phyloP scores from a whole-genome alignment of 192 early-diverging fungal genomes.

The Neocallimastix lanati region DNA sequence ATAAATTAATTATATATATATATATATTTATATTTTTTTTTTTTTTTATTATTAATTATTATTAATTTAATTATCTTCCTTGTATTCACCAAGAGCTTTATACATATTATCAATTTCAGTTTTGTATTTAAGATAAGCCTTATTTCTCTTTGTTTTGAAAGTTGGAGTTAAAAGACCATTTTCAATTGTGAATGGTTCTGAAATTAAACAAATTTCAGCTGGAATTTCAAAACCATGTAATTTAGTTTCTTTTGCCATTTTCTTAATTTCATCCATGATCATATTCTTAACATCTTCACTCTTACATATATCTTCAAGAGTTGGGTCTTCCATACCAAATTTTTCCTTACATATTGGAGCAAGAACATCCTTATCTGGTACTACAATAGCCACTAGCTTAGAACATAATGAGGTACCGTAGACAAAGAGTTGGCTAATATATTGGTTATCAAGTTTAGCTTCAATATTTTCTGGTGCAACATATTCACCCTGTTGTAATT shows the following conservation, averaged over 20 bases:
- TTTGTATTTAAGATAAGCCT: neutral
- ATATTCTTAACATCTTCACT: slow-evolving; percentile 14
- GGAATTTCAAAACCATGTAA: slow-evolving; percentile 15
- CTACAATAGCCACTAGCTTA: slow-evolving; percentile 55
- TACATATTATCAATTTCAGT: neutral
- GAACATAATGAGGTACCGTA: slow-evolving; percentile 62
- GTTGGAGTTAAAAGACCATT: slow-evolving; percentile 70
- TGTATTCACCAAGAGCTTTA: neutral
- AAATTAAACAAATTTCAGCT: slow-evolving; percentile 1
- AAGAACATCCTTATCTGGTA: neutral
- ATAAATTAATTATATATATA: no score
- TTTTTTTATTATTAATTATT: no score
- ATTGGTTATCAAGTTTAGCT: neutral
- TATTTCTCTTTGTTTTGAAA: slow-evolving; percentile 57
- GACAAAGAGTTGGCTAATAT: slow-evolving; percentile 46
- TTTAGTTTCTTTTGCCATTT: slow-evolving; percentile 32
- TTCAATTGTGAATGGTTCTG: neutral
- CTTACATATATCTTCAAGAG: neutral
- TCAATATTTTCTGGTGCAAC: slow-evolving; percentile 20
- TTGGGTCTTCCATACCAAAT: neutral
- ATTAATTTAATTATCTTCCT: neutral
- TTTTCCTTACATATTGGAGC: neutral
- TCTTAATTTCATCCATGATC: slow-evolving; percentile 19
- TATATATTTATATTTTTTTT: no score
- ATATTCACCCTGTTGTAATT: slow-evolving; percentile 75